Base-by-base conservation (phyloP, 2,329 filamentous ascomycete species). In the Venturia oleaginea region DNA sequence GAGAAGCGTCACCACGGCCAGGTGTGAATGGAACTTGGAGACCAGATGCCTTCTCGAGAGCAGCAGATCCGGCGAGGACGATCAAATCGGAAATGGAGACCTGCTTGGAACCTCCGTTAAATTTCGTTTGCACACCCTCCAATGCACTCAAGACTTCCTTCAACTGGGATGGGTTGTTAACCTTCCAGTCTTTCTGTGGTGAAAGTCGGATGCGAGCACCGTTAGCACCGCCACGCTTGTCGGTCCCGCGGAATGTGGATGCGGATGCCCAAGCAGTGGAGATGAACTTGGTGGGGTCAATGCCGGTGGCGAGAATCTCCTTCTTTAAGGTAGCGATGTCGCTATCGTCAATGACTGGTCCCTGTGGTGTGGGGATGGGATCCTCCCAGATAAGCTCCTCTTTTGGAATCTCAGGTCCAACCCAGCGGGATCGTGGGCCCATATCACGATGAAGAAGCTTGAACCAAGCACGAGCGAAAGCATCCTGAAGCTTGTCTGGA, bases 211-310 rank as follows among this genome's bases (percentile, higher is more conserved):
- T 90, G 70, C 89, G 89, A 17, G 84, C 89, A 70, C 89, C 89
- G 71, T 92, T 92, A 76, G 89, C 89, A 72, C 89, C 89, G 69
- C 89, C 89, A 68, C 89, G 89, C 84, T 92, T 92, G 80, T 92
- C 89, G 69, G 85, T 83, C 69, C 85, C 83, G 67, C 88, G 87
- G 85, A 87, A 91, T 37, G 86, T 87, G 2, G 87, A 87, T 30
- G 87, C 87, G 0, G 88, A 84, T 0, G 85, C 85, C 84, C 86
- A 91, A 30, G 88, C 87, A 11, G 83, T 82, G 11, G 81, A 80
- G 63, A 92, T 82, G 66, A 92, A 79, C 75, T 85, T 84, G 65
- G 80, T 79, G 5, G 82, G 76, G 65, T 81, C 80, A 4, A 91
- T 71, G n/a, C 64, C 64, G 34, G 64, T 48, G 30, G 43, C 46